Base-by-base conservation (phyloP, 176 grass and related monocot species). In the Oryza meyeriana region DNA sequence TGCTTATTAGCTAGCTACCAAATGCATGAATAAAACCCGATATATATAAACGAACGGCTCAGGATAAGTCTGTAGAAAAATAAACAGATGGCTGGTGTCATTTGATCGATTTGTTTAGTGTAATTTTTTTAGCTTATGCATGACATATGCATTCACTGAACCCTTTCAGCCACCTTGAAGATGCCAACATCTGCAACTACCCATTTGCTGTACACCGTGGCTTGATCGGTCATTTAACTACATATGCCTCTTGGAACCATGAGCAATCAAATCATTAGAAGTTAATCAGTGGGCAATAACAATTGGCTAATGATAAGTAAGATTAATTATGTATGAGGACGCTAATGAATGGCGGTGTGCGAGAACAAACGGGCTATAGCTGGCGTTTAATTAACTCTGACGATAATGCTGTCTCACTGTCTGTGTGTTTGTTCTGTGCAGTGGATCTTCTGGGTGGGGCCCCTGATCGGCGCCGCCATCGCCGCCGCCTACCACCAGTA, bases 381-480 rank as follows among this genome's bases (percentile, higher is more conserved):
- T n/a, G n/a, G n/a, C n/a, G n/a, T n/a, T n/a, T 36, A 36, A 36
- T 36, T 48, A 72, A 26, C 22, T 68, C 9, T 30, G 31, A 10
- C 39, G 41, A 42, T 85, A 32, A 85, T 28, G 22, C 2, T 16
- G 25, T 64, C 25, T n/a, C n/a, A n/a, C n/a, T n/a, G n/a, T n/a
- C n/a, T n/a, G n/a, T 61, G 35, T 52, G 17, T 25, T 12, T 67
- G 17, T 74, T 38, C n/a, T 18, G 57, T 81, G 85, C 90, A 96
- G 90, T 96, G 94, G 94, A 96, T 96, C 69, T 96, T 96, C 80
- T 96, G 94, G 90, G 94, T 91, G 40, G 90, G 94, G 12, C 94
- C 90, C 1, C 76, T 96, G 41, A 81, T 90, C 59, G 94, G 94
- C 7, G 94, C 94, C 48, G 94, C 90, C 75, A 89, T 93, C 31